Conservation (phyloP, 2,329 filamentous ascomycete species). For the Xylariaceae sp. region DNA sequence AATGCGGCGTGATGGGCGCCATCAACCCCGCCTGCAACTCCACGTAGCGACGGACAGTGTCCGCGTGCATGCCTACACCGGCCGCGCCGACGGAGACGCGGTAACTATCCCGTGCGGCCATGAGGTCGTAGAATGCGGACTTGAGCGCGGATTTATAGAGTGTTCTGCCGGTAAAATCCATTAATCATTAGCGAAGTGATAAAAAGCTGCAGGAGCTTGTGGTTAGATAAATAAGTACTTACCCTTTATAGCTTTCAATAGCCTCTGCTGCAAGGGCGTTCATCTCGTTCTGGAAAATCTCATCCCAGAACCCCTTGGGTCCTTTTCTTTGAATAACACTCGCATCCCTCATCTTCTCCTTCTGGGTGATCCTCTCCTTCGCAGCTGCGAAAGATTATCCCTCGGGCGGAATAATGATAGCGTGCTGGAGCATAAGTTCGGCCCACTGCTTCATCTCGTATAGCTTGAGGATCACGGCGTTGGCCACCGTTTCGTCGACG, state of each 20-base stretch:
- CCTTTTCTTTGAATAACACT: background rate
- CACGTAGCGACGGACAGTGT: conserved; percentile 84
- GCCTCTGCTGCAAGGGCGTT: background rate
- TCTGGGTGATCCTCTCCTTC: too few relatives aligned
- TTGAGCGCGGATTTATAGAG: too few relatives aligned
- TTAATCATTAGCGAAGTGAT: too few relatives aligned
- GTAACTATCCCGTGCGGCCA: too few relatives aligned
- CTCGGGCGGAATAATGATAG: conserved; percentile 39
- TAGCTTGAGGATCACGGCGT: conserved; percentile 75
- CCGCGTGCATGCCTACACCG: too few relatives aligned
- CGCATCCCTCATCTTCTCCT: too few relatives aligned
- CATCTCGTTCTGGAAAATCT: conserved; percentile 38
- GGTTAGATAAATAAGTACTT: background rate
- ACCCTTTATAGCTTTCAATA: background rate
- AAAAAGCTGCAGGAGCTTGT: conserved; percentile 51
- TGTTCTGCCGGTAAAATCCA: too few relatives aligned
- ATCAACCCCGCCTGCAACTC: conserved; percentile 81
- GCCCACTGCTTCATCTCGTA: conserved; percentile 83
- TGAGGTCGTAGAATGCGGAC: too few relatives aligned
- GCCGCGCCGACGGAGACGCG: too few relatives aligned
- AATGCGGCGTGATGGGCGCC: conserved; percentile 83
- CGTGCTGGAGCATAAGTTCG: conserved; percentile 68
- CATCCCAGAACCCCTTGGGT: background rate
- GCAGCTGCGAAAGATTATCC: too few relatives aligned
- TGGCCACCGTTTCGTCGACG: conserved; percentile 91